Evolutionary conservation across 139 green algal species (phyloP).

Genomic region (Chlamydomonas sphaeroides): DNA sequence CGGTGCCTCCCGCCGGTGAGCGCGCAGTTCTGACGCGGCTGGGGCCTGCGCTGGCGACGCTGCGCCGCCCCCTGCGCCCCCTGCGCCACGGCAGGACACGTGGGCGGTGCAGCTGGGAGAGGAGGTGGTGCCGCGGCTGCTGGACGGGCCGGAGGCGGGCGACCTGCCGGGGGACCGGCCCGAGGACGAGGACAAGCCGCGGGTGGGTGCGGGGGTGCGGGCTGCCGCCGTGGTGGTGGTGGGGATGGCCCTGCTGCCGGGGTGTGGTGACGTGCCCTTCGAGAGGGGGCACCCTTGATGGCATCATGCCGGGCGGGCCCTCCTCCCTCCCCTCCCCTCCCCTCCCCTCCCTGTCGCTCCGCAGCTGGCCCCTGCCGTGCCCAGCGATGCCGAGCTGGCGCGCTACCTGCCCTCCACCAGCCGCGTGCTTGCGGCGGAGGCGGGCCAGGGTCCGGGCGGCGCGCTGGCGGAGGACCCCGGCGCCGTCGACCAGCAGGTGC

Average conservation of each 20-base stretch:
- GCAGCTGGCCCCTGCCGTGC: slow-evolving; percentile 27
- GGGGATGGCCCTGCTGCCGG: no score
- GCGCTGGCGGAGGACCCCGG: background rate
- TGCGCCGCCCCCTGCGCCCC: no score
- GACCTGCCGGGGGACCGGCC: slow-evolving; percentile 44
- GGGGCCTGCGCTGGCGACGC: no score
- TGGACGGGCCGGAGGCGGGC: slow-evolving; percentile 38
- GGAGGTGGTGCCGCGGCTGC: slow-evolving; percentile 40
- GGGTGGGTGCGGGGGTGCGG: background rate
- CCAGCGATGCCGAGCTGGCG: slow-evolving; percentile 43
- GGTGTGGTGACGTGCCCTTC: no score
- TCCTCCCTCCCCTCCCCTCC: background rate
- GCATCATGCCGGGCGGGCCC: no score
- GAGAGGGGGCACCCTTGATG: no score
- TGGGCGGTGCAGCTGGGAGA: slow-evolving; percentile 49
- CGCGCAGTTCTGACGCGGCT: no score
- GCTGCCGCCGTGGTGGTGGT: no score
- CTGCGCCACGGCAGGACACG: slow-evolving; percentile 28
- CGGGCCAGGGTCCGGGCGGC: background rate
- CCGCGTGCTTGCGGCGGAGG: background rate
- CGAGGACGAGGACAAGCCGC: slow-evolving; percentile 49
- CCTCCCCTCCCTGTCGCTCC: no score
- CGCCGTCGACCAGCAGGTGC: background rate
- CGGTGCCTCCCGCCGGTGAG: no score
- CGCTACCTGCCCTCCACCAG: slow-evolving; percentile 40